Conservation (phyloP, 2,329 filamentous ascomycete species). For the Moelleriella libera region DNA sequence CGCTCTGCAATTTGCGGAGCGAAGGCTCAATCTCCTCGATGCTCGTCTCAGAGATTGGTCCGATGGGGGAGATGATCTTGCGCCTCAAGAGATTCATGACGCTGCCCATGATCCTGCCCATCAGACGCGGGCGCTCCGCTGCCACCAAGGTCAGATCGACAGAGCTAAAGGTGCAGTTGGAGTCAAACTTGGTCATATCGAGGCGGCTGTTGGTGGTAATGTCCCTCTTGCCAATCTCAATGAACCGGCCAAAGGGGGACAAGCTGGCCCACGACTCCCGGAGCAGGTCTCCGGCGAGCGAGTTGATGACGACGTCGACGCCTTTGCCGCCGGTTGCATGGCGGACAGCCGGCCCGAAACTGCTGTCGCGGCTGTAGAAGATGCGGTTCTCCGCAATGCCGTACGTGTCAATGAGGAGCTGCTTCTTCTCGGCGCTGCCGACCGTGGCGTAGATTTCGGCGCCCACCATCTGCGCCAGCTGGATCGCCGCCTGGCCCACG, state of each 20-base stretch:
- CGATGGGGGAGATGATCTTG: conserved; percentile 19
- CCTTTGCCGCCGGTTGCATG: conserved; percentile 30
- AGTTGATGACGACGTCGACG: conserved; percentile 55
- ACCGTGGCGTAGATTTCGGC: conserved; percentile 29
- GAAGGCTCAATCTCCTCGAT: conserved; percentile 24
- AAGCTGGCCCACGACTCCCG: conserved; percentile 28
- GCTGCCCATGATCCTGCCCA: conserved; percentile 21
- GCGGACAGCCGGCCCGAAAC: conserved; percentile 10
- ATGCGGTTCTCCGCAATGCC: conserved; percentile 19
- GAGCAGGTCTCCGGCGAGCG: conserved; percentile 25
- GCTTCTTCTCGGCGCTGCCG: conserved; percentile 18
- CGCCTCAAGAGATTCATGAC: conserved; percentile 20
- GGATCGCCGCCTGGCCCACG: conserved; percentile 24
- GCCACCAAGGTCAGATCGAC: conserved; percentile 30
- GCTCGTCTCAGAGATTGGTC: conserved; percentile 18
- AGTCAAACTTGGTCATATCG: conserved; percentile 33
- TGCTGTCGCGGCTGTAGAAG: conserved; percentile 12
- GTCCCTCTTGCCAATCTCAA: conserved; percentile 28
- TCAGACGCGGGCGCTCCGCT: conserved; percentile 23
- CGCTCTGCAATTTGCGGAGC: conserved; percentile 20
- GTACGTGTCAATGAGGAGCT: conserved; percentile 21
- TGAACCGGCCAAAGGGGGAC: conserved; percentile 27
- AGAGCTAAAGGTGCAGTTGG: conserved; percentile 29
- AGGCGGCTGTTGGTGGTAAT: conserved; percentile 24
- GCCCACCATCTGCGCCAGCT: conserved; percentile 20